Percentiles rank a stretch among this genome's conserved stretches.
phyloP scores from a whole-genome alignment of 371 early-diverging fungal species.

The Circinella umbellata region DNA sequence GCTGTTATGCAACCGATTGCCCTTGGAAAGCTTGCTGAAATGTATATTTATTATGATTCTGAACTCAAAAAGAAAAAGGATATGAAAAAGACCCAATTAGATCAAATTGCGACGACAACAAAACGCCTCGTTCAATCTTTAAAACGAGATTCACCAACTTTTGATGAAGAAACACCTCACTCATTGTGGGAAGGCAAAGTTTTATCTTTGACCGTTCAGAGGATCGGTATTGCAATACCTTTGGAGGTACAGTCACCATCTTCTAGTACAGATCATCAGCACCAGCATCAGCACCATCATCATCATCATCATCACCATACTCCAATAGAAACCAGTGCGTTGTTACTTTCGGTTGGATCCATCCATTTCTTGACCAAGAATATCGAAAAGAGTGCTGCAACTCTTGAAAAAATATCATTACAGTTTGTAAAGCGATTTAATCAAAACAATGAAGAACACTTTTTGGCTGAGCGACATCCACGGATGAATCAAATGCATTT shows the following conservation, averaged over 20 bases:
- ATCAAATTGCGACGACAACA: slow-evolving; percentile 68
- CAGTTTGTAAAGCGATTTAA: slow-evolving; percentile 82
- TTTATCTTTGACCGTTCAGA: slow-evolving; percentile 56
- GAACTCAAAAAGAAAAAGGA: slow-evolving; percentile 69
- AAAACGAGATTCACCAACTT: slow-evolving; percentile 49
- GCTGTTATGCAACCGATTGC: slow-evolving; percentile 83
- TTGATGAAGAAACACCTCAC: slow-evolving; percentile 49
- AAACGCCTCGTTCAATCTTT: slow-evolving; percentile 69
- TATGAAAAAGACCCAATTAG: slow-evolving; percentile 60
- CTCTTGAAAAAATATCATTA: slow-evolving; percentile 62
- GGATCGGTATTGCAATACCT: slow-evolving; percentile 75
- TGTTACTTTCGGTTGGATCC: slow-evolving; percentile 63
- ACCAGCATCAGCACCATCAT: background rate
- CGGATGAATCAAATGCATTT: slow-evolving; percentile 71
- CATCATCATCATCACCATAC: background rate
- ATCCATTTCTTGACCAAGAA: slow-evolving; percentile 65
- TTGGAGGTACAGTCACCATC: slow-evolving; percentile 41
- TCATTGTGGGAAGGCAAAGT: slow-evolving; percentile 63
- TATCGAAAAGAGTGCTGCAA: slow-evolving; percentile 62
- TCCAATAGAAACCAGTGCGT: slow-evolving; percentile 49
- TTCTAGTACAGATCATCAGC: background rate
- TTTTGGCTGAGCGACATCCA: slow-evolving; percentile 68
- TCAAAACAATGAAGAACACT: slow-evolving; percentile 71
- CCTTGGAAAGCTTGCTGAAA: slow-evolving; percentile 70
- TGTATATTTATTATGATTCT: slow-evolving; percentile 70